These are phyloP conservation scores for Naumovozyma baii DNA, from an alignment of 805 yeast genomes.

Conservation along the genomic window DNA sequence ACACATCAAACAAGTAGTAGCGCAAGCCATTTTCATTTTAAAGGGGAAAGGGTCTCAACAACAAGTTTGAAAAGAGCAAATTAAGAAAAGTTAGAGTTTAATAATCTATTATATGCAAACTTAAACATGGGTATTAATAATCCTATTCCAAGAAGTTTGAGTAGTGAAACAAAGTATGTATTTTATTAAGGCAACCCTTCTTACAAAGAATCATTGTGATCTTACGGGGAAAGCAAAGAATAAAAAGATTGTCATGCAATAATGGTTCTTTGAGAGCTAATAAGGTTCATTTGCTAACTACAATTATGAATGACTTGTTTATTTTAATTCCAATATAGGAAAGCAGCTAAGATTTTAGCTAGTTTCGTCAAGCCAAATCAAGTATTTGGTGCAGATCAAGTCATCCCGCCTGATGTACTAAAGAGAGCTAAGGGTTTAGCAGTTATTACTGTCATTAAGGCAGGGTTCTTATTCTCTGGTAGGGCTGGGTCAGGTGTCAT, in stretches of 20 bases:
- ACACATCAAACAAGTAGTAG: too few relatives aligned
- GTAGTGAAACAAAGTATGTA: constrained; percentile 75
- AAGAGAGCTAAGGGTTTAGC: constrained; percentile 91
- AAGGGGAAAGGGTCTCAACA: too few relatives aligned
- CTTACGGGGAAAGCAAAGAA: too few relatives aligned
- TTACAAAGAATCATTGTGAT: too few relatives aligned
- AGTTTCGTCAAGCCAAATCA: constrained; percentile 94
- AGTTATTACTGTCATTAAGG: constrained; percentile 85
- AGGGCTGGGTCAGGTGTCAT: constrained; percentile 96
- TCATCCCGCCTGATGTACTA: constrained; percentile 82
- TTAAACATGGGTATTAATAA: constrained; percentile 68
- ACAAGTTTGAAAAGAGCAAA: too few relatives aligned
- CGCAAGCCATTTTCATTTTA: too few relatives aligned
- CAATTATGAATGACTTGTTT: neutral
- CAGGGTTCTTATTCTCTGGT: constrained; percentile 92
- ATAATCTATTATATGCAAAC: neutral
- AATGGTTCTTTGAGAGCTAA: neutral
- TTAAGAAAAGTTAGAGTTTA: too few relatives aligned
- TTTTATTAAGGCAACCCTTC: constrained; percentile 1
- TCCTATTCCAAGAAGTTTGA: constrained; percentile 87
- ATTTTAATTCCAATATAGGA: constrained; percentile 35
- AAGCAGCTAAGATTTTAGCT: constrained; percentile 86
- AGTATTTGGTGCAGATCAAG: constrained; percentile 74
- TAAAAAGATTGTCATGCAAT: neutral
- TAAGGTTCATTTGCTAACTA: too few relatives aligned